Evolutionary conservation across 768 basidiomycete genomes (phyloP).

Genomic region (Mycena rebaudengoi): DNA sequence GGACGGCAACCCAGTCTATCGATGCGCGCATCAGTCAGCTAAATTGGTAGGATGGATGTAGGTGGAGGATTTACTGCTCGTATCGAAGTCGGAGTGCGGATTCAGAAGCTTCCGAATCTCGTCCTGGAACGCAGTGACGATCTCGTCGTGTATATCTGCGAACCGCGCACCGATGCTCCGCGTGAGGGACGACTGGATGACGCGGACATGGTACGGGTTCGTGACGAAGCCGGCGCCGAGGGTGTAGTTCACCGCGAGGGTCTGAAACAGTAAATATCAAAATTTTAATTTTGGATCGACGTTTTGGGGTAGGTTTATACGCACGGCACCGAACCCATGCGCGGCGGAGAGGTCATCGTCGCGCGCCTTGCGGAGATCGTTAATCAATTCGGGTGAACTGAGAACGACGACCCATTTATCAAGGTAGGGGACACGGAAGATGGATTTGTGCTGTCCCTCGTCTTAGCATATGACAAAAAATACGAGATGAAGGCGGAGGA

Average conservation of each 20-base stretch:
- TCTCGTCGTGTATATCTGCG: slow-evolving; percentile 27
- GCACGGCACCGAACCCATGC: slow-evolving; percentile 35
- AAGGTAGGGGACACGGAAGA: slow-evolving; percentile 51
- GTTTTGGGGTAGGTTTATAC: too few relatives aligned
- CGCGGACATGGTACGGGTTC: slow-evolving; percentile 17
- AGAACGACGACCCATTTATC: slow-evolving; percentile 55
- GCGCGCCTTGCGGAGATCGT: slow-evolving; percentile 53
- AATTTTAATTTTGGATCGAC: too few relatives aligned
- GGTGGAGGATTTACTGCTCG: too few relatives aligned
- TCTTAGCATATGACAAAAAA: neutral
- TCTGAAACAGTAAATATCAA: too few relatives aligned
- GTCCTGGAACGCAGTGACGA: slow-evolving; percentile 24
- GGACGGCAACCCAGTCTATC: slow-evolving; percentile 35
- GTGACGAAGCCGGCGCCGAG: neutral
- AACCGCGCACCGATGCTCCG: slow-evolving; percentile 19
- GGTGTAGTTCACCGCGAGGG: neutral
- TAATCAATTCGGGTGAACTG: slow-evolving; percentile 49
- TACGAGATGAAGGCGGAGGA: neutral
- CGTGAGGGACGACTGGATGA: slow-evolving; percentile 24
- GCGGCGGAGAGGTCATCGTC: slow-evolving; percentile 40
- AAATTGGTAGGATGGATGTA: neutral
- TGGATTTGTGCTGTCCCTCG: slow-evolving; percentile 21
- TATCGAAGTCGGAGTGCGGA: too few relatives aligned
- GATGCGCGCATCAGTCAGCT: neutral
- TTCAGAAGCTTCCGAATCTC: neutral